Evolutionary conservation across 495 filamentous ascomycete genomes (phyloP).

Genomic region (Penicillium manginii): DNA sequence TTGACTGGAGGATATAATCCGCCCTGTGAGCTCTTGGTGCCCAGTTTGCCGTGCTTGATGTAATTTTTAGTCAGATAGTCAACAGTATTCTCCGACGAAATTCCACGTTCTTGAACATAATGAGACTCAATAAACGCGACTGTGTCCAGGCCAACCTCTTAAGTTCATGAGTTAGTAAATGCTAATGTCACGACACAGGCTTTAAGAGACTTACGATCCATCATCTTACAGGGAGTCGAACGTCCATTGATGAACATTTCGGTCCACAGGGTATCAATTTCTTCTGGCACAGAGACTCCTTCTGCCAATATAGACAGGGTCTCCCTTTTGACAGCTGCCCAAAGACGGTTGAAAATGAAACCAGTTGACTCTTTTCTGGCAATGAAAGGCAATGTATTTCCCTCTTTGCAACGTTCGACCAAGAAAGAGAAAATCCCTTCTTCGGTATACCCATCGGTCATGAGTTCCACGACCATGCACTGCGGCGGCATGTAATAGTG

Average conservation of each 20-base stretch:
- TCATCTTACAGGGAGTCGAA: conserved; percentile 31
- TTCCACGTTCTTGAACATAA: conserved; percentile 49
- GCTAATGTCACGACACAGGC: not conserved
- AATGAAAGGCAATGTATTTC: conserved; percentile 42
- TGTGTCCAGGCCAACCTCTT: conserved; percentile 57
- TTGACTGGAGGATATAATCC: conserved; percentile 30
- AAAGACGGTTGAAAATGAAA: conserved; percentile 56
- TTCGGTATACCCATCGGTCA: conserved; percentile 53
- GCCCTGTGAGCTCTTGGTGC: conserved; percentile 26
- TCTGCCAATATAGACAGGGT: conserved; percentile 48
- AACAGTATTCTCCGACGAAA: conserved; percentile 38
- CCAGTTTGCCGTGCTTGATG: conserved; percentile 43
- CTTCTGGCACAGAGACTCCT: conserved; percentile 45
- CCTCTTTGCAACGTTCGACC: conserved; percentile 38
- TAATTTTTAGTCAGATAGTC: conserved; percentile 45
- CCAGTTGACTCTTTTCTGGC: conserved; percentile 50
- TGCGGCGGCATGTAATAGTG: conserved; percentile 54
- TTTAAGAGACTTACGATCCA: conserved; percentile 33
- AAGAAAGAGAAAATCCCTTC: conserved; percentile 50
- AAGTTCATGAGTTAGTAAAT: not conserved
- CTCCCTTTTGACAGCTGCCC: conserved; percentile 59
- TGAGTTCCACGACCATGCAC: conserved; percentile 51
- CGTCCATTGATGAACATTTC: conserved; percentile 41
- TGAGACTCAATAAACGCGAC: conserved; percentile 48
- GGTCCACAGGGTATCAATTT: conserved; percentile 48